A percentile compares a stretch with the other conserved stretches of the same genome.
These are phyloP conservation scores for Paramecium octaurelia DNA, from an alignment of 73 alveolate species.

Conservation along the genomic window DNA sequence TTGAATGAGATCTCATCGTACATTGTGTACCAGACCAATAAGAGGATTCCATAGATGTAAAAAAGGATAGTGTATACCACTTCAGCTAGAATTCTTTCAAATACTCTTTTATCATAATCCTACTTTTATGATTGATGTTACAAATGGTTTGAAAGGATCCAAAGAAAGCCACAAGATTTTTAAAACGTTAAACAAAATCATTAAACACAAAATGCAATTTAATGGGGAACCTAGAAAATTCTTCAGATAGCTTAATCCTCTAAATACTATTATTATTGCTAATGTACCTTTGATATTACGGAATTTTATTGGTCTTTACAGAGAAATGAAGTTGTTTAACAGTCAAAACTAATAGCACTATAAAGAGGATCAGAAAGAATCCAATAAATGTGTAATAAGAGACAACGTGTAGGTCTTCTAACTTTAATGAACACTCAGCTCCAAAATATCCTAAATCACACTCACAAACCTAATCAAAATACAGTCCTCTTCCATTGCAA, in stretches of 20 bases:
- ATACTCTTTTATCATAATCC: neutral
- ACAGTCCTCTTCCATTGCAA: constrained; percentile 1
- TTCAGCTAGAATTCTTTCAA: constrained; percentile 27
- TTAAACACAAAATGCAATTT: constrained; percentile 7
- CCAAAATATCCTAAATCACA: constrained; percentile 49
- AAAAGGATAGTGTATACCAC: neutral
- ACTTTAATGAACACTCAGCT: neutral
- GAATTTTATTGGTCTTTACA: neutral
- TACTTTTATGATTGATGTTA: neutral
- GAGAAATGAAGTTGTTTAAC: neutral
- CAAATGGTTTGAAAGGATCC: constrained; percentile 36
- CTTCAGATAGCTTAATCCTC: neutral
- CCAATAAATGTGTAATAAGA: constrained; percentile 2
- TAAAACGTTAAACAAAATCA: neutral
- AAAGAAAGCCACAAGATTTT: neutral
- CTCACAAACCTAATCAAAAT: neutral
- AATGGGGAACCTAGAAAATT: neutral
- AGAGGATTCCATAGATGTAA: neutral
- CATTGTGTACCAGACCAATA: constrained; percentile 45
- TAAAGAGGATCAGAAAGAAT: neutral
- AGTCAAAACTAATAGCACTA: neutral
- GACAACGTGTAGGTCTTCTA: neutral
- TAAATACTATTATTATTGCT: neutral
- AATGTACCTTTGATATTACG: neutral
- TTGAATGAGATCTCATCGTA: constrained; percentile 45